Conservation (phyloP, 2,329 filamentous ascomycete species). For the Aureobasidium sp. region DNA sequence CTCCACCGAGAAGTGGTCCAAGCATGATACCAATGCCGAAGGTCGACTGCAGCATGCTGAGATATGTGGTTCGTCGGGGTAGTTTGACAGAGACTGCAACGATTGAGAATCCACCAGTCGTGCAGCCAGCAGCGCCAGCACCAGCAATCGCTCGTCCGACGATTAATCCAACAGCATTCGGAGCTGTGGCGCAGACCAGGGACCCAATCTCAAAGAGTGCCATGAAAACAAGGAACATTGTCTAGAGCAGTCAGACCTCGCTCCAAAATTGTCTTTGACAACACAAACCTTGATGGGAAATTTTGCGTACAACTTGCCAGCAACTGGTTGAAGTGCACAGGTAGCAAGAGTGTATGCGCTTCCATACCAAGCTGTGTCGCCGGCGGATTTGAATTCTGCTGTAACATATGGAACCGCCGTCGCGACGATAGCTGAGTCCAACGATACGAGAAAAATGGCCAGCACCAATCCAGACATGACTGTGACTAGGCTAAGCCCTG, state of each 20-base stretch:
- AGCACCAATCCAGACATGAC: neutral
- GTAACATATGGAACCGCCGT: slow-evolving; percentile 33
- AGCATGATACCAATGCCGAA: slow-evolving; percentile 33
- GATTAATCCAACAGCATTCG: slow-evolving; percentile 28
- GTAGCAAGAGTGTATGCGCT: slow-evolving; percentile 36
- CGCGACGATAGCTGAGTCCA: slow-evolving; percentile 21
- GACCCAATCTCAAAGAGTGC: slow-evolving; percentile 49
- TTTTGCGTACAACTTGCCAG: slow-evolving; percentile 41
- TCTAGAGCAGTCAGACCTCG: neutral
- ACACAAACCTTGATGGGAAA: slow-evolving; percentile 23
- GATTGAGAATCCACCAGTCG: slow-evolving; percentile 29
- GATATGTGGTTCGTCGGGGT: slow-evolving; percentile 30
- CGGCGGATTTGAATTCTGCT: slow-evolving; percentile 31
- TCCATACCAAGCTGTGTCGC: slow-evolving; percentile 33
- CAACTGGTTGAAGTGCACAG: slow-evolving; percentile 35
- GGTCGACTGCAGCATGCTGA: slow-evolving; percentile 28
- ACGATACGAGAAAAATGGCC: neutral
- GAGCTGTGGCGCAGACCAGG: slow-evolving; percentile 40
- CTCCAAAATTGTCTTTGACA: neutral
- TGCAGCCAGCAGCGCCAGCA: slow-evolving; percentile 32
- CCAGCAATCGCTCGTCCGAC: slow-evolving; percentile 34
- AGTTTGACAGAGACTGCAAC: slow-evolving; percentile 36
- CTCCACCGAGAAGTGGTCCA: slow-evolving; percentile 38
- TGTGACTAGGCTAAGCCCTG: neutral
- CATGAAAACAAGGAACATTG: slow-evolving; percentile 26